A percentile compares a stretch with the other conserved stretches of the same genome.
These are phyloP conservation scores for Colletotrichum somersetense DNA, from an alignment of 2,329 filamentous ascomycete genomes.

Conservation along the genomic window DNA sequence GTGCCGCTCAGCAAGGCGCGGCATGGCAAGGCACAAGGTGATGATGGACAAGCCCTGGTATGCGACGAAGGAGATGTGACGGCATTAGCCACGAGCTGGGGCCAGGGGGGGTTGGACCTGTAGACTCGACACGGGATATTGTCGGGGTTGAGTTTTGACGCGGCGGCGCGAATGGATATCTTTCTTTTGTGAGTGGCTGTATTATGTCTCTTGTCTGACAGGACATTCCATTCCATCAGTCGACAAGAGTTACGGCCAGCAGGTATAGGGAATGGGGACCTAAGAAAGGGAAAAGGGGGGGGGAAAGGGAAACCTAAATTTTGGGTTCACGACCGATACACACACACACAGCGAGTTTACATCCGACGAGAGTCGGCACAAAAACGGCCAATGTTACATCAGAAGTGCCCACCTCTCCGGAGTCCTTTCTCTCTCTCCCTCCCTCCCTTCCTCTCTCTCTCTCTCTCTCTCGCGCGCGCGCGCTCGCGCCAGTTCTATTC, in stretches of 20 bases:
- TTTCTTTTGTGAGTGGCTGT: neutral
- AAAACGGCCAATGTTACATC: constrained; percentile 18
- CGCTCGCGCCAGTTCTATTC: constrained; percentile 10
- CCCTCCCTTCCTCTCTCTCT: too few species aligned
- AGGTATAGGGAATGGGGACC: too few species aligned
- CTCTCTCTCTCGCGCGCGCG: too few species aligned
- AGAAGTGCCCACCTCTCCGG: constrained; percentile 15
- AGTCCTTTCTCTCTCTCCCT: neutral
- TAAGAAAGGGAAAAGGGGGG: too few species aligned
- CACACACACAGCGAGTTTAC: neutral
- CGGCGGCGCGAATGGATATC: neutral
- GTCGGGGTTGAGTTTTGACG: neutral
- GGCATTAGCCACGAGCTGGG: constrained; percentile 8
- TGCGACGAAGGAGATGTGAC: neutral
- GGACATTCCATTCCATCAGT: neutral
- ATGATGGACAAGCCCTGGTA: constrained; percentile 4
- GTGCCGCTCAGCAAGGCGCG: constrained; percentile 6
- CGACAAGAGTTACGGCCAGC: neutral
- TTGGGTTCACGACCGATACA: neutral
- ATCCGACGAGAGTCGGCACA: constrained; percentile 9
- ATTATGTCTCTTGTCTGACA: neutral
- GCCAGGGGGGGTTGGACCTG: neutral
- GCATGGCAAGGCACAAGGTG: constrained; percentile 3
- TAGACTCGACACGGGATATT: neutral
- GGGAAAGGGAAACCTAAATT: neutral